phyloP scores from a whole-genome alignment of 331 rosid genomes.

The Rosa hybrid region DNA sequence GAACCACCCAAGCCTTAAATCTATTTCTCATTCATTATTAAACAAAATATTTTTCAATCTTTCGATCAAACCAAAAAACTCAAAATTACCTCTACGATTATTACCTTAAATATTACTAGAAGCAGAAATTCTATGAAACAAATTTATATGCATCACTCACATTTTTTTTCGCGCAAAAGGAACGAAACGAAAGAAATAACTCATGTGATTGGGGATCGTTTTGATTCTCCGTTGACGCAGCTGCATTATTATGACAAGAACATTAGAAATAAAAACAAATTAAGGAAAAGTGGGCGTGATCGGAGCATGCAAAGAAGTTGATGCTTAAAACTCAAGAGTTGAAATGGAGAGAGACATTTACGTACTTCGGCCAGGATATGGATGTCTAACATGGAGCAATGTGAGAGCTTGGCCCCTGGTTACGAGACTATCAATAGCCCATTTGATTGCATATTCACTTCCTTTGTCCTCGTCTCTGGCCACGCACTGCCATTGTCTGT shows the following conservation, averaged over 20 bases:
- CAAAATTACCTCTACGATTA: too few species aligned
- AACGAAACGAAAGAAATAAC: slow-evolving; percentile 66
- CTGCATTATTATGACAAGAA: slow-evolving; percentile 32
- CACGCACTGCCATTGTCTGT: slow-evolving; percentile 60
- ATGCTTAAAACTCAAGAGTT: not conserved
- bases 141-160: slow-evolving; percentile 33
- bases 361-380: slow-evolving; percentile 38
- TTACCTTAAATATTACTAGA: not conserved
- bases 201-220: slow-evolving; percentile 51
- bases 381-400: slow-evolving; percentile 58
- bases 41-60: too few species aligned
- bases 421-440: slow-evolving; percentile 73
- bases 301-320: too few species aligned
- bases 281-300: too few species aligned
- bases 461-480: slow-evolving; percentile 77
- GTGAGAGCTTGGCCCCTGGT: slow-evolving; percentile 56
- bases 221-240: slow-evolving; percentile 42
- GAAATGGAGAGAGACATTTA: not conserved
- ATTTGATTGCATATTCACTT: slow-evolving; percentile 76
- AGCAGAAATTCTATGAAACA: not conserved
- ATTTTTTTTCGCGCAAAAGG: slow-evolving; percentile 66
- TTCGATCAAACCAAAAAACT: not conserved
- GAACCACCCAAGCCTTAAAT: too few species aligned
- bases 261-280: too few species aligned
- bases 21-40: too few species aligned